Evolutionary conservation across 495 filamentous ascomycete species (phyloP).

Genomic region (Parmelia sp.): DNA sequence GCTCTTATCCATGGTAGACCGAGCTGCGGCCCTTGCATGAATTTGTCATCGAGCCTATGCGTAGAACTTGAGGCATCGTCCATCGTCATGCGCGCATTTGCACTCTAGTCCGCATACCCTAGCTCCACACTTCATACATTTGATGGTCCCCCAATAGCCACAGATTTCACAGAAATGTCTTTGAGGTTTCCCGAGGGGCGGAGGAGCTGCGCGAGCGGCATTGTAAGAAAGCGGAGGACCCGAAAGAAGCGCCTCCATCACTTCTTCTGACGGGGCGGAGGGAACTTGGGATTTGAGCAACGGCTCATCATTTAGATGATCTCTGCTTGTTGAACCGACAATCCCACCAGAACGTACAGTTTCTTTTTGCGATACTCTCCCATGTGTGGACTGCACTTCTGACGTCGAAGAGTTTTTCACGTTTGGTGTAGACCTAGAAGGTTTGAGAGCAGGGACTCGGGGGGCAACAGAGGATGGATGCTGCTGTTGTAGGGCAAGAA

Average conservation of each 20-base stretch:
- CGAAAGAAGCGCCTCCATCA: conserved; percentile 61
- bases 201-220: conserved; percentile 60
- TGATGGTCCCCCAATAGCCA: conserved; percentile 85
- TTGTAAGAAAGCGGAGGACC: conserved; percentile 74
- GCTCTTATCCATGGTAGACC: background rate
- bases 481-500: conserved; percentile 45
- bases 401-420: conserved; percentile 19
- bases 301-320: conserved; percentile 49
- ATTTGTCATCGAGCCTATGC: background rate
- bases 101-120: conserved; percentile 79
- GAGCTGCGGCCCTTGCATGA: background rate
- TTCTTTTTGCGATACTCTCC: background rate
- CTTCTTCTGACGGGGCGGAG: conserved; percentile 54
- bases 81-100: conserved; percentile 71
- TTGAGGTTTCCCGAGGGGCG: conserved; percentile 47
- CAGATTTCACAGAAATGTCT: conserved; percentile 80
- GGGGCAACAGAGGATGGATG: conserved; percentile 13
- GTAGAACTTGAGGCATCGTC: conserved; percentile 50
- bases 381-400: background rate
- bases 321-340: conserved; percentile 1
- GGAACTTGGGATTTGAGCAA: conserved; percentile 59
- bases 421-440: conserved; percentile 22
- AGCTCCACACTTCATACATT: conserved; percentile 76
- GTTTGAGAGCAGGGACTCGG: conserved; percentile 33
- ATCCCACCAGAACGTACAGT: conserved; percentile 1